phyloP scores from a whole-genome alignment of 768 basidiomycete genomes.

The Lactifluus rugatus region DNA sequence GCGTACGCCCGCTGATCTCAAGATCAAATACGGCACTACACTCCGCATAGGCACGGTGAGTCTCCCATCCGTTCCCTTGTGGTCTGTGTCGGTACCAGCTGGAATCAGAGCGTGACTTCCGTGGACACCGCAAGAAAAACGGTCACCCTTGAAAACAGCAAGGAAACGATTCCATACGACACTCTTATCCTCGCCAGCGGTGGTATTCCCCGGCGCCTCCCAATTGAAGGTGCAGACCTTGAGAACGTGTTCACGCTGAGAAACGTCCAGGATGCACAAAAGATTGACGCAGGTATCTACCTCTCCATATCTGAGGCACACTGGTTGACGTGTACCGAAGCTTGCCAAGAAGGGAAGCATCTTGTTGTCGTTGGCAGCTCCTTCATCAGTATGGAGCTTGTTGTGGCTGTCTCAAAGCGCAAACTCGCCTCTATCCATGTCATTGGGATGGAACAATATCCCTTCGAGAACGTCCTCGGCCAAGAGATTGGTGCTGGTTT shows the following conservation, averaged over 20 bases:
- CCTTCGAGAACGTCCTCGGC: constrained; percentile 77
- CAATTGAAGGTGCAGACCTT: constrained; percentile 63
- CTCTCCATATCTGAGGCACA: neutral
- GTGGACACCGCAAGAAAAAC: constrained; percentile 54
- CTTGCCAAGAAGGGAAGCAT: constrained; percentile 60
- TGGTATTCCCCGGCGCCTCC: constrained; percentile 60
- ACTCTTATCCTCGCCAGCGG: constrained; percentile 76
- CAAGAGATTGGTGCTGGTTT: constrained; percentile 68
- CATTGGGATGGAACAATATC: constrained; percentile 72
- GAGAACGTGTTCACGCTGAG: constrained; percentile 73
- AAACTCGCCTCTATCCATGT: constrained; percentile 76
- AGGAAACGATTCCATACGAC: constrained; percentile 57
- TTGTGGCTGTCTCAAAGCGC: constrained; percentile 59
- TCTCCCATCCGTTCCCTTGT: constrained; percentile 9
- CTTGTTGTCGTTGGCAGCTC: constrained; percentile 80
- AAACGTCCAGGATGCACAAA: constrained; percentile 57
- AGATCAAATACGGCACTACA: constrained; percentile 61
- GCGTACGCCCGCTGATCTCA: constrained; percentile 61
- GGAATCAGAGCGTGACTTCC: constrained; percentile 52
- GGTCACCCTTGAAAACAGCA: constrained; percentile 51
- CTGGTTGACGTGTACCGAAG: constrained; percentile 25
- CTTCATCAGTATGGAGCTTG: constrained; percentile 92
- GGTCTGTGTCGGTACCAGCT: constrained; percentile 1
- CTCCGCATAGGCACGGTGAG: constrained; percentile 51
- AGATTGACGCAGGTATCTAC: constrained; percentile 53